Evolutionary conservation across 2,329 filamentous ascomycete species (phyloP).

Genomic region (Fusarium keratoplasticum): DNA sequence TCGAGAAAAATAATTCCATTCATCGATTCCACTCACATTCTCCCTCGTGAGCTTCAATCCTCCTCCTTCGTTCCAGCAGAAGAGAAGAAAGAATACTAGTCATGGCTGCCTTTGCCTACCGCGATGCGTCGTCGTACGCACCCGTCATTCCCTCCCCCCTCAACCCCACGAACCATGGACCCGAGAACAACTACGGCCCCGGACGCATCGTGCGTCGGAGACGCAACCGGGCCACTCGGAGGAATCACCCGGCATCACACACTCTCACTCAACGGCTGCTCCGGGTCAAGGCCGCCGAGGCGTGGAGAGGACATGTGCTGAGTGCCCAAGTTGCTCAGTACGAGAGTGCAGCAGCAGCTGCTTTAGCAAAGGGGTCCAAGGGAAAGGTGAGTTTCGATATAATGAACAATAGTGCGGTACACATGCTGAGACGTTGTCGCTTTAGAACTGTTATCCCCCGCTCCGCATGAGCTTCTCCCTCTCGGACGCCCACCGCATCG

Average conservation of each 20-base stretch:
- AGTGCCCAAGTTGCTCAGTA: constrained; percentile 43
- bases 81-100: background rate
- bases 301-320: constrained; percentile 52
- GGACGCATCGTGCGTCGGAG: constrained; percentile 36
- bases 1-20: constrained; percentile 1
- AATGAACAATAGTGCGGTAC: background rate
- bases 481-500: constrained; percentile 25
- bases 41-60: background rate
- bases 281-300: constrained; percentile 55
- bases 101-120: constrained; percentile 34
- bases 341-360: constrained; percentile 24
- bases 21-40: background rate
- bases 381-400: constrained; percentile 29
- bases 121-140: constrained; percentile 36
- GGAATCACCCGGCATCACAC: constrained; percentile 37
- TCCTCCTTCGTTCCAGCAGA: background rate
- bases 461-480: constrained; percentile 39
- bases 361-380: constrained; percentile 12
- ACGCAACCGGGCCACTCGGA: constrained; percentile 19
- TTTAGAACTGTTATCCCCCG: constrained; percentile 35
- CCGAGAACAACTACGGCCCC: constrained; percentile 23
- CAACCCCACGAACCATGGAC: constrained; percentile 40
- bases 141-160: constrained; percentile 44
- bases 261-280: constrained; percentile 57
- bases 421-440: constrained; percentile 6